Evolutionary conservation across 2,329 filamentous ascomycete genomes (phyloP), one percentile per base, ranked within the genome.

Genomic region (Fusarium begoniae): DNA sequence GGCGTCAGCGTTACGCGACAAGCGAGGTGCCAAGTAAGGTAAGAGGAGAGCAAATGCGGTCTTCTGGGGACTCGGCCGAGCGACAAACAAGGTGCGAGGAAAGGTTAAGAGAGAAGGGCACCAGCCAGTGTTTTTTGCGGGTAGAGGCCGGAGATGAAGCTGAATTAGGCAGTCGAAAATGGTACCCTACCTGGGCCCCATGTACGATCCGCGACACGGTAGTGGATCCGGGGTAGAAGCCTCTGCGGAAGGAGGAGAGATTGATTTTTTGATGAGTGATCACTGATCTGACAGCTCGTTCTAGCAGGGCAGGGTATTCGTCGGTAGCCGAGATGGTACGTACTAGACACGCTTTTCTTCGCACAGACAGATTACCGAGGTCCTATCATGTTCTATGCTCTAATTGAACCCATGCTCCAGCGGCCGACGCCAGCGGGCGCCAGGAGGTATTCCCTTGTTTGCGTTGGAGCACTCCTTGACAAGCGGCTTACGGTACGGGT

Each of bases 211-310:
- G 66, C 70, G 71, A 77, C 67, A 69, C 55, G 66, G 57, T 63
- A 68, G 77, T 78, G 77, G 77, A 78, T 78, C 77, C 60, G 77
- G 77, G 77, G 77, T 78, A 78, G 67, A 78, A 72, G 50, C 56
- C 59, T 74, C 53, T 66, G 58, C 66, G 54, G 60, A 73, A 75
- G 40, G 47, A 47, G 54, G 53, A 60, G 65, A 59, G 59, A 45
- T 62, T 58, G 64, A 73, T 62, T 63, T 63, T 69, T 59, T 59
- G 54, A 66, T 63, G 58, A 66, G 69, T 73, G 69, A 67, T 68
- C 51, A 63, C 54, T 68, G 63, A 71, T 63, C 60, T 70, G 51
- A 70, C 50, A 72, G 63, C 55, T 56, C 47, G 47, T 44, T 55
- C 41, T 59, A 50, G 50, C 59, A 68, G 47, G 48, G 32, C 43